Percentiles rank a stretch among this genome's conserved stretches.
These are phyloP conservation scores for Vicia sativa DNA, from an alignment of 306 rosid species.

Conservation along the genomic window DNA sequence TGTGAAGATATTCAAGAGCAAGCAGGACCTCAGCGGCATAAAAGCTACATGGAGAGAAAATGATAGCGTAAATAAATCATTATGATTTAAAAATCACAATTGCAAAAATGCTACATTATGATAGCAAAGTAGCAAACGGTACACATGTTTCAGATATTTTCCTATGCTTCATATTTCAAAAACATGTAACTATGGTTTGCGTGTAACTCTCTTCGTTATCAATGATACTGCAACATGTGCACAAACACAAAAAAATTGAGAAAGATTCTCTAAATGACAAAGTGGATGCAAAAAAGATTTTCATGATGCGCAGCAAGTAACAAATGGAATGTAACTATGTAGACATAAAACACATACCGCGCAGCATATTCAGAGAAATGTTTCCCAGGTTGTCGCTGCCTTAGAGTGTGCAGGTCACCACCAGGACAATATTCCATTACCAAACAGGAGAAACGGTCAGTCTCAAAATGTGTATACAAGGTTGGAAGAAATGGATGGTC, in stretches of 20 bases:
- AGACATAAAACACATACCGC: conserved; percentile 61
- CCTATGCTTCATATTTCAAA: background rate
- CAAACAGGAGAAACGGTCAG: conserved; percentile 92
- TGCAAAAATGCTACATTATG: background rate
- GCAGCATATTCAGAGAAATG: conserved; percentile 99
- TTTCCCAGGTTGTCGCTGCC: conserved; percentile 99
- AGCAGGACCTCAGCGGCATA: conserved; percentile 97
- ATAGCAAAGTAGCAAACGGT: background rate
- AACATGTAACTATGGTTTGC: too few relatives aligned
- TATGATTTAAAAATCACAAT: background rate
- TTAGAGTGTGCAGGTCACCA: conserved; percentile 94
- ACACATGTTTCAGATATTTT: background rate
- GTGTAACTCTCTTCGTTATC: background rate
- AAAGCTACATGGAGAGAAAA: conserved; percentile 60
- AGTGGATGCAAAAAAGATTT: conserved; percentile 10
- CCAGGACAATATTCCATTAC: conserved; percentile 99
- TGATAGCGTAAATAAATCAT: conserved; percentile 15
- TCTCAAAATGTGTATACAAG: conserved; percentile 94
- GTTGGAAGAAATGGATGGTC: conserved; percentile 99
- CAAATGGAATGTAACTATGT: conserved; percentile 28
- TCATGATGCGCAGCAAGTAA: conserved; percentile 10
- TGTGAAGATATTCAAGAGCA: conserved; percentile 97
- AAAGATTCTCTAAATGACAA: background rate
- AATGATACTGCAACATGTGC: conserved; percentile 18
- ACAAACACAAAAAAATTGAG: conserved; percentile 24